These are phyloP conservation scores for Haplosporangium sp. DNA, from an alignment of 371 early-diverging fungal genomes.

Conservation along the genomic window DNA sequence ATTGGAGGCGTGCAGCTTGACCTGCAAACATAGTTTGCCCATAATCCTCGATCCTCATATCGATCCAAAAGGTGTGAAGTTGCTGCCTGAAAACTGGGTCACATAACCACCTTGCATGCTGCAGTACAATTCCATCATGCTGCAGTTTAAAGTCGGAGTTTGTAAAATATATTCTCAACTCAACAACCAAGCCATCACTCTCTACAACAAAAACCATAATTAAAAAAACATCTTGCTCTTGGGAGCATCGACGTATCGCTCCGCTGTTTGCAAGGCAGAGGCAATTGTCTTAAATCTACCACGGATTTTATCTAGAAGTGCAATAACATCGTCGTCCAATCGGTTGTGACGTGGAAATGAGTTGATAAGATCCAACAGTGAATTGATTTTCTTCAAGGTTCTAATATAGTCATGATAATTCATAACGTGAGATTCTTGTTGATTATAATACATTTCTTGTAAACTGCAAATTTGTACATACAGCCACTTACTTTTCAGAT, in stretches of 20 bases:
- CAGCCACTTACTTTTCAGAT: conserved; percentile 63
- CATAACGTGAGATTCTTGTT: not conserved
- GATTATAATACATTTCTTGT: not conserved
- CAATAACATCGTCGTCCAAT: conserved; percentile 67
- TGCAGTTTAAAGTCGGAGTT: not conserved
- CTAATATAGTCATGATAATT: conserved; percentile 7
- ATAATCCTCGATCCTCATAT: not conserved
- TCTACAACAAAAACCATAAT: conserved; percentile 11
- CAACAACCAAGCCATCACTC: not conserved
- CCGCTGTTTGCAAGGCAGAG: conserved; percentile 64
- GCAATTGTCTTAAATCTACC: conserved; percentile 71
- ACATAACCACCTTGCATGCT: not conserved
- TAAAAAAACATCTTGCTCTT: conserved; percentile 53
- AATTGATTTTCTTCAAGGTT: conserved; percentile 61
- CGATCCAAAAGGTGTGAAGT: not conserved
- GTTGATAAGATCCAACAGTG: conserved; percentile 60
- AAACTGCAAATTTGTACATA: no score
- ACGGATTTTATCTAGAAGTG: conserved; percentile 67
- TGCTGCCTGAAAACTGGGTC: not conserved
- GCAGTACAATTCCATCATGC: not conserved
- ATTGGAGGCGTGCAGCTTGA: conserved; percentile 5
- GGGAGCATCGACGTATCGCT: conserved; percentile 53
- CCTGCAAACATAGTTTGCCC: not conserved
- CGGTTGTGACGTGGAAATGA: conserved; percentile 70
- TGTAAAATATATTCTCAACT: not conserved